A percentile compares a stretch with the other conserved stretches of the same genome.
These are phyloP conservation scores for Phaeosphaeria sp. DNA, from an alignment of 2,329 filamentous ascomycete genomes.

Conservation along the genomic window DNA sequence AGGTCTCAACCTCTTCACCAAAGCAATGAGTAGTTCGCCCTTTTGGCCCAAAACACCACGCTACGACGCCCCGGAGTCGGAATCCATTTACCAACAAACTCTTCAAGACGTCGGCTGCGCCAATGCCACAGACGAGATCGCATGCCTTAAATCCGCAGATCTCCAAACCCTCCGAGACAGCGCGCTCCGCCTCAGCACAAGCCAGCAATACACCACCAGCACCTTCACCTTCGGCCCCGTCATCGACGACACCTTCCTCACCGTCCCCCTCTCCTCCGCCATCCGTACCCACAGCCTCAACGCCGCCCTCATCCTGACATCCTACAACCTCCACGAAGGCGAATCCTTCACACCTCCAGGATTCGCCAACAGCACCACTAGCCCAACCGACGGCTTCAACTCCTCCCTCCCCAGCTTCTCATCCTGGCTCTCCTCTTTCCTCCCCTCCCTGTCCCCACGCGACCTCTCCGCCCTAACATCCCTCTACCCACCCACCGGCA, in stretches of 20 bases:
- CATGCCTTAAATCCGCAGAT: slow-evolving; percentile 63
- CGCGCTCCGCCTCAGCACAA: slow-evolving; percentile 56
- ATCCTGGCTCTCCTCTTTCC: slow-evolving; percentile 61
- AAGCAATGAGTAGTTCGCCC: slow-evolving; percentile 60
- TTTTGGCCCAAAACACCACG: slow-evolving; percentile 67
- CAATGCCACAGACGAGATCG: slow-evolving; percentile 50
- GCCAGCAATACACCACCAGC: slow-evolving; percentile 61
- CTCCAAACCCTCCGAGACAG: slow-evolving; percentile 63
- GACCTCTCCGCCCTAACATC: slow-evolving; percentile 52
- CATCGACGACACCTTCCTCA: slow-evolving; percentile 63
- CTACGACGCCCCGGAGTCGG: slow-evolving; percentile 59
- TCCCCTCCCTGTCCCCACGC: slow-evolving; percentile 55
- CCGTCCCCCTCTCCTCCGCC: slow-evolving; percentile 55
- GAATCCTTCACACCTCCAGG: slow-evolving; percentile 66
- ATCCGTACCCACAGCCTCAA: slow-evolving; percentile 51
- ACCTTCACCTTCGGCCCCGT: slow-evolving; percentile 68
- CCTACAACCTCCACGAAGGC: slow-evolving; percentile 69
- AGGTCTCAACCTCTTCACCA: slow-evolving; percentile 56
- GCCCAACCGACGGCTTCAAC: slow-evolving; percentile 55
- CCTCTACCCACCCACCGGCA: slow-evolving; percentile 58
- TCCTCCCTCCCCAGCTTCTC: slow-evolving; percentile 59
- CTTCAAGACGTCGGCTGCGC: slow-evolving; percentile 57
- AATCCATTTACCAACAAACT: slow-evolving; percentile 59
- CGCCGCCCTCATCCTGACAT: slow-evolving; percentile 57
- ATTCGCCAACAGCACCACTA: slow-evolving; percentile 45